Base-by-base conservation (phyloP, 345 rosid species). In the Acer saccharum region DNA sequence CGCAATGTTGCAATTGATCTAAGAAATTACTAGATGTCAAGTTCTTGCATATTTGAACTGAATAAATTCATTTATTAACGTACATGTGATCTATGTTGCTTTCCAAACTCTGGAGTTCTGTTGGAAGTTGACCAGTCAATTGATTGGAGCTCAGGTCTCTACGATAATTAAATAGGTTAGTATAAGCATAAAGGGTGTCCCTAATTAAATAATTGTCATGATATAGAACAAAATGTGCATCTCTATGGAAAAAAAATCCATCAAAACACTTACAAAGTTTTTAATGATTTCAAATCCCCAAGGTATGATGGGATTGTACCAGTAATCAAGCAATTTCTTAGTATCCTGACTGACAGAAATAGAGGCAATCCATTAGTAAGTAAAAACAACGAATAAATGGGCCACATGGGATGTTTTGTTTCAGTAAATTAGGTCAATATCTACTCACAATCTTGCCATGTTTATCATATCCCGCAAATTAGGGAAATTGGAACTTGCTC, bases 121-220 rank as follows among this genome's bases (percentile, higher is more conserved):
- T 41, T 17, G 95, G 92, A 80, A 92, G 80, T 69, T 16, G 12
- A 71, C 93, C 97, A 0, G 86, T 87, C 85, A 96, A 79, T 81
- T 62, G 83, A 82, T 96, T 96, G 88, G 81, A 87, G 89, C 98
- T 90, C 77, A 94, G 78, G 84, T 96, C 98, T 80, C 99, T 96
- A 74, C 82, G 76, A 67, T 39, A 66, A 61, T 16, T 61, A 70
- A 23, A 63, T 21, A 23, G 48, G 21, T 21, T 25, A 17, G 44
- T 43, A 29, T 16, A 21, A 58, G 9, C 41, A 27, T 44, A 65
- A 58, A 54, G 50, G 25, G 63, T 58, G 6, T 58, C 63, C 25
- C 11, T 20, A n/a, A 8, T 58, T 58, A 58, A 18, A 58, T 25
- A 58, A 6, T 55, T n/a, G 20, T 58, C 63, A 1, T 58, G n/a